phyloP scores from a whole-genome alignment of 176 grass and related monocot genomes.

The Aegilops longissima region DNA sequence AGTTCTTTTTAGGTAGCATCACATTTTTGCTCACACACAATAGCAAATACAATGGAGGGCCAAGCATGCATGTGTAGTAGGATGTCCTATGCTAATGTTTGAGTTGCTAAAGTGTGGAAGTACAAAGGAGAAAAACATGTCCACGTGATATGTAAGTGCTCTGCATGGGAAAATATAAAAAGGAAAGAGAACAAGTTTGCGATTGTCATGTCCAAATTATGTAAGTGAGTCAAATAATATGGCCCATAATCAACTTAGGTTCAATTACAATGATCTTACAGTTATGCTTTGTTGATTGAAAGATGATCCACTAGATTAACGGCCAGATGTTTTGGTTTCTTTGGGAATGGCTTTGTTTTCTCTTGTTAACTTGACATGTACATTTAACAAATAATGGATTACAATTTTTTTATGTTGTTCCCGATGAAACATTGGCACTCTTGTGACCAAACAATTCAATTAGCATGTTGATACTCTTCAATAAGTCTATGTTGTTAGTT shows the following conservation, averaged over 20 bases:
- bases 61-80: too few relatives aligned
- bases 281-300: neutral
- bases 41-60: too few relatives aligned
- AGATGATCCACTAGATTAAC: neutral
- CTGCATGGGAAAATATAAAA: too few relatives aligned
- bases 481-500: too few relatives aligned
- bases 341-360: too few relatives aligned
- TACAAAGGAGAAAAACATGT: too few relatives aligned
- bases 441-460: neutral
- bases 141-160: too few relatives aligned
- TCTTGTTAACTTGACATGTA: neutral
- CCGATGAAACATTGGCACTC: neutral
- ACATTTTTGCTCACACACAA: neutral
- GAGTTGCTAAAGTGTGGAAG: too few relatives aligned
- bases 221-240: neutral
- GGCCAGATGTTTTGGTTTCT: too few relatives aligned
- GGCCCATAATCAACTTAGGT: neutral
- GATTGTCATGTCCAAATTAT: neutral
- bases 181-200: too few relatives aligned
- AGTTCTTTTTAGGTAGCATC: neutral
- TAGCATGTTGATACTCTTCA: neutral
- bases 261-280: neutral
- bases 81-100: too few relatives aligned
- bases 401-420: neutral
- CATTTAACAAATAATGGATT: neutral